Percentiles rank a stretch among this genome's conserved stretches.
Conservation (phyloP, 257 asterid genomes). For the Solanum bulbocastanum region DNA sequence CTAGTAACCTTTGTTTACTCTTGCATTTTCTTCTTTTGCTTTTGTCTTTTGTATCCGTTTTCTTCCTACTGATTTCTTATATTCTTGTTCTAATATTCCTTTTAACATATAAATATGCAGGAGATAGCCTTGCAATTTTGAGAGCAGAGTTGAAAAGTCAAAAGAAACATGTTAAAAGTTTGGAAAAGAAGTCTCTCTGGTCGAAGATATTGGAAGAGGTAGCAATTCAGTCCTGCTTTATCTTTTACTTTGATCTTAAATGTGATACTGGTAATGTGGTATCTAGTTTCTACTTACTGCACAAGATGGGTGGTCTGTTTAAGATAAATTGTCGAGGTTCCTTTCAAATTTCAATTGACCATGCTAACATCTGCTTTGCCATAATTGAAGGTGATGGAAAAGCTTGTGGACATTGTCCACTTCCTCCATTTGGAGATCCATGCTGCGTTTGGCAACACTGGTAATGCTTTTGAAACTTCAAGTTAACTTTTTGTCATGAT, state of each 20-base stretch:
- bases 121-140: constrained; percentile 70
- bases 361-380: not conserved
- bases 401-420: constrained; percentile 87
- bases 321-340: not conserved
- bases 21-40: not conserved
- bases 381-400: constrained; percentile 81
- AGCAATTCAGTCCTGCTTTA: constrained; percentile 9
- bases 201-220: constrained; percentile 96
- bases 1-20: not conserved
- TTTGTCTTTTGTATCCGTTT: not conserved
- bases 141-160: constrained; percentile 91
- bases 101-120: constrained; percentile 16
- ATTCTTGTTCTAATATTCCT: not conserved
- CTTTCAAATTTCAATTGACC: not conserved
- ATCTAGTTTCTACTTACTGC: not conserved
- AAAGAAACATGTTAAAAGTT: constrained; percentile 71
- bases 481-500: not conserved
- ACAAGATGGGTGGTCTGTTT: not conserved
- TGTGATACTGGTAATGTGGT: not conserved
- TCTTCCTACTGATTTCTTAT: not conserved
- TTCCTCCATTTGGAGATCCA: constrained; percentile 75
- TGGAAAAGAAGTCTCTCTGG: constrained; percentile 90
- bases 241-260: not conserved
- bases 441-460: constrained; percentile 58
- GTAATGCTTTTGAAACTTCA: constrained; percentile 28